Percentiles rank a stretch among this genome's conserved stretches.
Conservation (phyloP, 257 asterid species). For the Cruciata laevipes region DNA sequence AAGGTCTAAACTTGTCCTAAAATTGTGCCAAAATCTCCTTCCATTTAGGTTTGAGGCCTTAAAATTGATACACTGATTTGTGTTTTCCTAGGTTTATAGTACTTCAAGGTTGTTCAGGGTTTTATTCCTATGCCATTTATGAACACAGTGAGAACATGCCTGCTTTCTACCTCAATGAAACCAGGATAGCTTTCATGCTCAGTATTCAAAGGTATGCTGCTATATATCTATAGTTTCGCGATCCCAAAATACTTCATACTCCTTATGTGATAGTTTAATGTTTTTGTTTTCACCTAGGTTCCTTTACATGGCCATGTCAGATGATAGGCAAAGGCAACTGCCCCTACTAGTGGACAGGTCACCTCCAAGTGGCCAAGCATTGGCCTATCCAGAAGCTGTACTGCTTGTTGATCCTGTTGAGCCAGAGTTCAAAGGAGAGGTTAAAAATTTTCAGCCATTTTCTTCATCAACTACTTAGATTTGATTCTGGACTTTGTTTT, state of each 20-base stretch:
- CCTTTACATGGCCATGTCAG: slow-evolving; percentile 74
- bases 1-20: slow-evolving; percentile 29
- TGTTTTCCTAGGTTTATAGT: slow-evolving; percentile 42
- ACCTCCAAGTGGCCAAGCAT: slow-evolving; percentile 66
- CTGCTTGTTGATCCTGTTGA: slow-evolving; percentile 75
- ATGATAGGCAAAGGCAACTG: slow-evolving; percentile 61
- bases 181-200: slow-evolving; percentile 67
- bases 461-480: not conserved
- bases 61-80: not conserved
- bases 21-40: not conserved
- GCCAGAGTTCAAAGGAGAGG: slow-evolving; percentile 83
- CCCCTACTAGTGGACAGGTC: slow-evolving; percentile 80
- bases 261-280: not conserved
- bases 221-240: not conserved
- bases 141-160: slow-evolving; percentile 74
- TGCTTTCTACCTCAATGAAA: slow-evolving; percentile 61
- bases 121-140: slow-evolving; percentile 70
- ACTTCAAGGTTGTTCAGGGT: slow-evolving; percentile 64
- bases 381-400: slow-evolving; percentile 87
- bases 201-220: slow-evolving; percentile 7
- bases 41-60: not conserved
- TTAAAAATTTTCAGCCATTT: slow-evolving; percentile 5
- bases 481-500: not conserved
- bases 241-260: too few relatives aligned
- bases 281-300: slow-evolving; percentile 36